Evolutionary conservation across 352 stramenopile genomes (phyloP).

Genomic region (Peronospora destructor): DNA sequence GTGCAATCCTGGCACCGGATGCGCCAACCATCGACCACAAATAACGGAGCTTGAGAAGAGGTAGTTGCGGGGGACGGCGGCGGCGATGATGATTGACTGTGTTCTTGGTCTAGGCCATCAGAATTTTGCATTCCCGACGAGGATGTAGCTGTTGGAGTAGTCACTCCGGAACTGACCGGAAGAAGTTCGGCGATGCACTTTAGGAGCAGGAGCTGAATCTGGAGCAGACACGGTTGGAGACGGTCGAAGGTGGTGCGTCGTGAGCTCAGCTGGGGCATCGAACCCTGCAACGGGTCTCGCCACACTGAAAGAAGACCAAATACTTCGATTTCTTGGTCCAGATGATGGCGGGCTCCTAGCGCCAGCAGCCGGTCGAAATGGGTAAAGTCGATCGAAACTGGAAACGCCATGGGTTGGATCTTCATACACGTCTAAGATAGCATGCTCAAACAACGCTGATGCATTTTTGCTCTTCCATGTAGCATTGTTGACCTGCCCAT

Average conservation of each 20-base stretch:
- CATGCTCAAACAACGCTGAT: constrained; percentile 65
- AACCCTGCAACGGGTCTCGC: constrained; percentile 57
- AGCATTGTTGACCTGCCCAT: constrained; percentile 73
- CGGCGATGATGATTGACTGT: constrained; percentile 6
- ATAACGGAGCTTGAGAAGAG: constrained; percentile 19
- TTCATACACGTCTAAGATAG: constrained; percentile 58
- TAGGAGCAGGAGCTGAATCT: constrained; percentile 14
- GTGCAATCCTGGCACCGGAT: constrained; percentile 54
- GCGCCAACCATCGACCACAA: constrained; percentile 57
- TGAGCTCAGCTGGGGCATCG: constrained; percentile 43
- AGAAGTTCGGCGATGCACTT: constrained; percentile 17
- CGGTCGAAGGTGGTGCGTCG: constrained; percentile 21
- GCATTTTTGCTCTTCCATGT: constrained; percentile 57
- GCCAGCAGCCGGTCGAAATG: constrained; percentile 62
- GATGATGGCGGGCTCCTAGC: constrained; percentile 37
- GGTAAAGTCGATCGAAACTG: constrained; percentile 51
- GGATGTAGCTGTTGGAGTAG: constrained; percentile 14
- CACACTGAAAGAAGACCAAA: constrained; percentile 71
- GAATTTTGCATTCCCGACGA: constrained; percentile 7
- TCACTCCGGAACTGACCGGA: constrained; percentile 15
- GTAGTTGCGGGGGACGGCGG: constrained; percentile 8
- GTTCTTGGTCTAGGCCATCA: constrained; percentile 7
- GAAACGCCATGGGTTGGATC: constrained; percentile 27
- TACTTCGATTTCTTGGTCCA: constrained; percentile 67
- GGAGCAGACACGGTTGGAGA: constrained; percentile 19